Conservation (phyloP, 345 rosid species). For the Salix udensis region DNA sequence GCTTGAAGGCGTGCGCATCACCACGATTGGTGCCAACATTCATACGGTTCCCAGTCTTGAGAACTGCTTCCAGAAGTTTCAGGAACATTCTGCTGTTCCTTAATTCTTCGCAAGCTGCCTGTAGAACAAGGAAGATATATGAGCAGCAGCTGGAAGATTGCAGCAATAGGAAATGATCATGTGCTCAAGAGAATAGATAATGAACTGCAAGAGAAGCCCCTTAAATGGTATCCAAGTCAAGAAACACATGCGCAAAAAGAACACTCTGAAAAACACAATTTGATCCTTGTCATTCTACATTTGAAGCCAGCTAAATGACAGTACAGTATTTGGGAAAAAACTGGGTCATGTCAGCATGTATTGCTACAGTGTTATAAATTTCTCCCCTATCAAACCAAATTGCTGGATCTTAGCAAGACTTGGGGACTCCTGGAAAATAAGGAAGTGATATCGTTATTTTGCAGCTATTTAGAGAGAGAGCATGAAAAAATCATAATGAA, state of each 20-base stretch:
- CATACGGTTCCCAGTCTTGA: constrained; percentile 91
- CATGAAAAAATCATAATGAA: neutral
- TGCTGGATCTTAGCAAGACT: neutral
- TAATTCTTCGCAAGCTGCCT: constrained; percentile 81
- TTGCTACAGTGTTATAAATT: neutral
- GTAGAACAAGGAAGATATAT: constrained; percentile 8
- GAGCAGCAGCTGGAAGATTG: constrained; percentile 19
- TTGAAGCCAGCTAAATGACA: neutral
- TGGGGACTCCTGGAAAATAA: too few relatives aligned
- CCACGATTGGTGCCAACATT: constrained; percentile 92
- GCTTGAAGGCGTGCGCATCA: constrained; percentile 93
- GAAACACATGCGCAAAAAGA: neutral
- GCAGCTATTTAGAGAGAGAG: too few relatives aligned
- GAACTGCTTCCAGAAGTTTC: constrained; percentile 91
- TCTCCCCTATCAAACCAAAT: neutral
- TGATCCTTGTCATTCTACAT: neutral
- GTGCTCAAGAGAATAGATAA: neutral
- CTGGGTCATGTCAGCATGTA: neutral
- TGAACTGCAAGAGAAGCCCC: neutral
- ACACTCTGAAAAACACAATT: neutral
- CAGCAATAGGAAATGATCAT: neutral
- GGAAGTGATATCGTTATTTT: too few relatives aligned
- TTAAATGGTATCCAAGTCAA: neutral
- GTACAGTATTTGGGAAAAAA: neutral
- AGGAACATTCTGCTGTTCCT: constrained; percentile 76